These are phyloP conservation scores for Chlorencoelia australis DNA, from an alignment of 2,329 filamentous ascomycete genomes.

Conservation along the genomic window DNA sequence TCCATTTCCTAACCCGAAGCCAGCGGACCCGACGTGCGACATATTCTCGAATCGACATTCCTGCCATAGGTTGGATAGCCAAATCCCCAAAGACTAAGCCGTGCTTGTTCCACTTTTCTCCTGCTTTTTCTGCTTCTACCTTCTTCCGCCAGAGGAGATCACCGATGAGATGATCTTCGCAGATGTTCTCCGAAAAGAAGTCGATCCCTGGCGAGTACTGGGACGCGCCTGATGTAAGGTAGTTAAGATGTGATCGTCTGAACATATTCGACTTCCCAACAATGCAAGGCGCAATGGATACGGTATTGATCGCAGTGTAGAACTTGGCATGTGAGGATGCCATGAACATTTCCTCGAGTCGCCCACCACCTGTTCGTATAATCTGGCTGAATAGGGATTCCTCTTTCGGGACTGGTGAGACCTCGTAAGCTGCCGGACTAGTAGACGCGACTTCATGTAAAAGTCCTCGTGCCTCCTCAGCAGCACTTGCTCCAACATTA, in stretches of 20 bases:
- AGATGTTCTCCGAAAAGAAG: constrained; percentile 92
- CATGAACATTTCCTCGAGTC: constrained; percentile 91
- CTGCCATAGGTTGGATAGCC: constrained; percentile 79
- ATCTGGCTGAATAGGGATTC: constrained; percentile 18
- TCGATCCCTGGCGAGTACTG: constrained; percentile 61
- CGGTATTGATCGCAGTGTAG: constrained; percentile 93
- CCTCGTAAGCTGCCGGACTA: constrained; percentile 26
- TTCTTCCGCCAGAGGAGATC: constrained; percentile 76
- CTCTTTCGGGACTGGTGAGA: constrained; percentile 18
- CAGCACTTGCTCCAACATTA: constrained; percentile 34
- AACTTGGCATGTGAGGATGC: constrained; percentile 92
- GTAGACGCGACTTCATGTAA: constrained; percentile 20
- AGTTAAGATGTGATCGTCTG: constrained; percentile 78
- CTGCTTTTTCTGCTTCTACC: constrained; percentile 37
- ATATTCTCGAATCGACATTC: constrained; percentile 70
- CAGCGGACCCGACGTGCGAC: constrained; percentile 75
- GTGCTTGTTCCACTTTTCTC: constrained; percentile 58
- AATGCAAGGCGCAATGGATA: constrained; percentile 82
- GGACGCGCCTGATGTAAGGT: constrained; percentile 43
- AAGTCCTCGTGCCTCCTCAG: constrained; percentile 18
- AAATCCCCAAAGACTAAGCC: constrained; percentile 76
- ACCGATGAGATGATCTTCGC: constrained; percentile 93
- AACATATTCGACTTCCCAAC: constrained; percentile 99
- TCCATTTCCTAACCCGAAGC: constrained; percentile 91
- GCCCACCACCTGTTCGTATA: constrained; percentile 53